Conservation (phyloP, 345 rosid species). For the Ricinus communis region DNA sequence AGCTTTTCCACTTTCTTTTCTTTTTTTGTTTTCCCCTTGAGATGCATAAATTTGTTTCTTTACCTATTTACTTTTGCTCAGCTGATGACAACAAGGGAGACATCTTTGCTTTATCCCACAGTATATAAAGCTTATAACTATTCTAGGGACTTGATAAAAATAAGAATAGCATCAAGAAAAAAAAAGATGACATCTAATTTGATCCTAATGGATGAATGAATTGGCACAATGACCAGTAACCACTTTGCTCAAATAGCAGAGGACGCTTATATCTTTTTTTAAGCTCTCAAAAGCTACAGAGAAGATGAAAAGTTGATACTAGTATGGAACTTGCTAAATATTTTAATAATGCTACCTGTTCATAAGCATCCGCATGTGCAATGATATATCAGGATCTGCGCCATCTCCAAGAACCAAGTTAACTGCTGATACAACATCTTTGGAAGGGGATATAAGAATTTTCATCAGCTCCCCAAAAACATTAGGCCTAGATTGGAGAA, state of each 20-base stretch:
- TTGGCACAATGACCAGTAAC: background rate
- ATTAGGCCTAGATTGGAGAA: constrained; percentile 58
- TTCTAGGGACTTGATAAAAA: background rate
- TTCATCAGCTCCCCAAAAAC: constrained; percentile 94
- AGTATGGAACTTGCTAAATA: background rate
- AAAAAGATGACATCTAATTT: background rate
- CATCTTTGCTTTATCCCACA: background rate
- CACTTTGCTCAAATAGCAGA: background rate
- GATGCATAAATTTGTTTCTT: background rate
- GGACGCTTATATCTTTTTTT: background rate
- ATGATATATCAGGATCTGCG: constrained; percentile 73
- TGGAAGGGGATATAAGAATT: constrained; percentile 73
- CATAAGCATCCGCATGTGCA: constrained; percentile 93
- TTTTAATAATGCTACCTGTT: constrained; percentile 52
- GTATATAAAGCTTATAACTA: background rate
- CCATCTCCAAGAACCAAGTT: constrained; percentile 64
- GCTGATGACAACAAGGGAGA: background rate
- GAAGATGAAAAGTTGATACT: background rate
- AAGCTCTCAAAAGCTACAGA: background rate
- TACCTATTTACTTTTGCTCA: background rate
- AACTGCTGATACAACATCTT: constrained; percentile 74
- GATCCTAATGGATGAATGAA: background rate
- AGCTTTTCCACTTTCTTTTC: background rate
- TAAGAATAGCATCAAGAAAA: background rate
- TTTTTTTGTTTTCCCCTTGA: background rate